phyloP scores from a whole-genome alignment of 2,329 filamentous ascomycete species.

The Herpotrichia juniperi region DNA sequence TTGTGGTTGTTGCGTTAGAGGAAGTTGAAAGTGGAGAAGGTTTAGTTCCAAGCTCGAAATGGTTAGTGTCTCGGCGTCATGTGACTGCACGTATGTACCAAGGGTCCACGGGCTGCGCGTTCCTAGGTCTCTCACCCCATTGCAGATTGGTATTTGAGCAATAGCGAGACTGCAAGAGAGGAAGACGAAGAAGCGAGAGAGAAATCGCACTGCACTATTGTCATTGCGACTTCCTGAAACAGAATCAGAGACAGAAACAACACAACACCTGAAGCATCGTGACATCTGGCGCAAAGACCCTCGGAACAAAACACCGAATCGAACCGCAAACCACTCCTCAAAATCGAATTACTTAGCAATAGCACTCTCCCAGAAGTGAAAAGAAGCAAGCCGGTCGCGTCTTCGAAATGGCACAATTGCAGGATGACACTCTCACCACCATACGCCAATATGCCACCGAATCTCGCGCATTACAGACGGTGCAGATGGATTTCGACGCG shows the following conservation, averaged over 20 bases:
- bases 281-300: neutral
- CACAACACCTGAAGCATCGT: neutral
- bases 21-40: conserved; percentile 8
- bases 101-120: too few relatives aligned
- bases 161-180: too few relatives aligned
- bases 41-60: too few relatives aligned
- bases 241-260: too few relatives aligned
- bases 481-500: conserved; percentile 45
- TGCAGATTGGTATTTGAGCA: too few relatives aligned
- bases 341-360: neutral
- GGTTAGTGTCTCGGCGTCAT: too few relatives aligned
- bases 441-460: conserved; percentile 38
- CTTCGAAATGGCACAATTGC: conserved; percentile 28
- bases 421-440: conserved; percentile 20
- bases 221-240: too few relatives aligned
- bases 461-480: conserved; percentile 27
- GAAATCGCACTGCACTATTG: too few relatives aligned
- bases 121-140: too few relatives aligned
- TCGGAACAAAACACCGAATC: neutral
- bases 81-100: too few relatives aligned
- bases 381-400: neutral
- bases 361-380: neutral
- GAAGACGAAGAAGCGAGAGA: too few relatives aligned
- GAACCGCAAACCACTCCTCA: neutral
- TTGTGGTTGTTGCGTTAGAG: neutral